Evolutionary conservation across 257 asterid genomes (phyloP).

Genomic region (Haberlea rhodopensis): DNA sequence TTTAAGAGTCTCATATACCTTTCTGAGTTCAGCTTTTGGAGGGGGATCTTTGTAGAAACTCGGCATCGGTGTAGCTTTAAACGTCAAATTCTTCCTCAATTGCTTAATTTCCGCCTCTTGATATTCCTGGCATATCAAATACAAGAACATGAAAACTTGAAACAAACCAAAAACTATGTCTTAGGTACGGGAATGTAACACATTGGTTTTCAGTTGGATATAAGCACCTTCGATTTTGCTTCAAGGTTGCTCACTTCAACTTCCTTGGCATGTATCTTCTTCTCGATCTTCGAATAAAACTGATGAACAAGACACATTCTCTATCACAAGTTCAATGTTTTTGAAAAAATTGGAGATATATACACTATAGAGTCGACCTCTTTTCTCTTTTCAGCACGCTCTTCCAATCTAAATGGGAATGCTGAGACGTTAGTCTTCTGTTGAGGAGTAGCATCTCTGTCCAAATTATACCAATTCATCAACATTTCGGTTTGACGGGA

Average conservation of each 20-base stretch:
- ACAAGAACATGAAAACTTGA: conserved; percentile 9
- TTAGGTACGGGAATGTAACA: not conserved
- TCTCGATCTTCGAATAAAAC: conserved; percentile 86
- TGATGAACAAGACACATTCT: conserved; percentile 26
- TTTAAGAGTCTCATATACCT: conserved; percentile 39
- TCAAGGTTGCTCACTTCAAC: conserved; percentile 57
- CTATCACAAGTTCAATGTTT: not conserved
- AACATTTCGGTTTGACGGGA: conserved; percentile 12
- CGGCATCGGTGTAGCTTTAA: conserved; percentile 92
- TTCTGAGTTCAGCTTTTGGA: conserved; percentile 68
- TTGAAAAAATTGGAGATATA: not conserved
- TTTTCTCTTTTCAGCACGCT: conserved; percentile 78
- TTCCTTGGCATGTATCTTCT: conserved; percentile 81
- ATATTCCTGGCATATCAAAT: conserved; percentile 47
- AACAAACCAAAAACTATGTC: conserved; percentile 1
- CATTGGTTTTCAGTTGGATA: not conserved
- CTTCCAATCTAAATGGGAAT: conserved; percentile 70
- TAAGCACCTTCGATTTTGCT: conserved; percentile 73
- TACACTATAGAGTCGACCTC: conserved; percentile 41
- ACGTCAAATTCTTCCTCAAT: conserved; percentile 68
- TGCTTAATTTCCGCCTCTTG: conserved; percentile 82
- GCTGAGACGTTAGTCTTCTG: conserved; percentile 43
- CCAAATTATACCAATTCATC: conserved; percentile 19
- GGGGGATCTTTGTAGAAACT: conserved; percentile 88
- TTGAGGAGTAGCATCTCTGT: conserved; percentile 52